Evolutionary conservation across 1,284 basidiomycete genomes (phyloP).

Genomic region (Ceratobasidium sp.): DNA sequence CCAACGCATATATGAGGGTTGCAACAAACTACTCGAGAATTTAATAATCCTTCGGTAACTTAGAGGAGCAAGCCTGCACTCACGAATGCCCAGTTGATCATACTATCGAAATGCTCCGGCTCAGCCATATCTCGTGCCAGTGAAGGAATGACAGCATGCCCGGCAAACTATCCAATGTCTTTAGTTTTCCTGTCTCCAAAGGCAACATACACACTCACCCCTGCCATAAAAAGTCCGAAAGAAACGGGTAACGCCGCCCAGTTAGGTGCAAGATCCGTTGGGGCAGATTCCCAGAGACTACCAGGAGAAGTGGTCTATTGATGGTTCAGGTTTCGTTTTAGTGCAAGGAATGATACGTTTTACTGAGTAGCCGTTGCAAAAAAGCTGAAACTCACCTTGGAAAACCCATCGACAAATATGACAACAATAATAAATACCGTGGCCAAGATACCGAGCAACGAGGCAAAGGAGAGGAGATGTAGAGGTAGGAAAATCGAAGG

Average conservation of each 20-base stretch:
- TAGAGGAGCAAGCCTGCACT: conserved; percentile 46
- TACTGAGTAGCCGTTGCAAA: no score
- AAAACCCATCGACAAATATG: conserved; percentile 83
- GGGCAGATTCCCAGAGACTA: conserved; percentile 77
- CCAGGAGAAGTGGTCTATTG: conserved; percentile 72
- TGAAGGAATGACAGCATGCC: conserved; percentile 92
- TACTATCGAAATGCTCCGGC: conserved; percentile 78
- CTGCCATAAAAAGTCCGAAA: conserved; percentile 94
- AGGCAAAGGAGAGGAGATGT: conserved; percentile 83
- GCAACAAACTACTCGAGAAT: conserved; percentile 67
- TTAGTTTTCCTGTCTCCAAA: not conserved
- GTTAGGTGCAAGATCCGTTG: conserved; percentile 69
- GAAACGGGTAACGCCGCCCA: conserved; percentile 63
- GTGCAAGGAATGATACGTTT: not conserved
- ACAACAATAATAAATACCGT: conserved; percentile 80
- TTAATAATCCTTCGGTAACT: not conserved
- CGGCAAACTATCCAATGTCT: conserved; percentile 70
- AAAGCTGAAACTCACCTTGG: conserved; percentile 59
- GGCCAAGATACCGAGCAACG: conserved; percentile 82
- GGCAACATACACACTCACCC: conserved; percentile 58
- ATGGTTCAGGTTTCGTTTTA: no score
- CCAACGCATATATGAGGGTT: conserved; percentile 77
- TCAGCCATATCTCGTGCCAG: conserved; percentile 90
- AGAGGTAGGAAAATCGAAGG: conserved; percentile 87
- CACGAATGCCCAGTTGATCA: conserved; percentile 87